phyloP scores from a whole-genome alignment of 148 eudicot genomes.

The Fagopyrum homotropicum region DNA sequence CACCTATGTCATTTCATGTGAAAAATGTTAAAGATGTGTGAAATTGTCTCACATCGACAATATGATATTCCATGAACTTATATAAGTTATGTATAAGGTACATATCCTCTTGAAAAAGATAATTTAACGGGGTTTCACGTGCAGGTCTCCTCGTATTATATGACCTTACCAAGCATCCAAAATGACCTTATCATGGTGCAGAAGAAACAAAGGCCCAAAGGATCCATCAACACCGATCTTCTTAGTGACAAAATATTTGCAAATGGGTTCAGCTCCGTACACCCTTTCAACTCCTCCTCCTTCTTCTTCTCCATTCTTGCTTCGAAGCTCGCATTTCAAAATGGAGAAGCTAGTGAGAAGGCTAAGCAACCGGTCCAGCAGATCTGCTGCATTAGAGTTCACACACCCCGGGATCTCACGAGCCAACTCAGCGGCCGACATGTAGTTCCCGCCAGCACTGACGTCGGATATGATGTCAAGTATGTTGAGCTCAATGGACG shows the following conservation, averaged over 20 bases:
- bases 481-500: conserved; percentile 18
- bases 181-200: neutral
- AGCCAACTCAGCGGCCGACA: conserved; percentile 15
- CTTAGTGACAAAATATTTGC: conserved; percentile 4
- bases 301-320: neutral
- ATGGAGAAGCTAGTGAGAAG: conserved; percentile 19
- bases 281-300: conserved; percentile 12
- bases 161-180: neutral
- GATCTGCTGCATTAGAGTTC: conserved; percentile 17
- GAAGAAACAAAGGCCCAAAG: conserved; percentile 5
- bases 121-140: no score
- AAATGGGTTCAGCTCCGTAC: conserved; percentile 14
- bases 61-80: no score
- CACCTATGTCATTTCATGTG: conserved; percentile 3
- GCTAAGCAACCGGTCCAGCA: conserved; percentile 22
- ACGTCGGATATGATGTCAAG: conserved; percentile 21
- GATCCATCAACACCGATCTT: conserved; percentile 11
- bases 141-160: no score
- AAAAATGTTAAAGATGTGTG: no score
- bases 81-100: no score
- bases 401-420: conserved; percentile 13
- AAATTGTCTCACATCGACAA: no score
- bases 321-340: conserved; percentile 11
- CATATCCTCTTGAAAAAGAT: no score
- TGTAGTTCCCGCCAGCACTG: neutral